Evolutionary conservation across 352 stramenopile species (phyloP).

Genomic region (Aphanomyces cochlioides): DNA sequence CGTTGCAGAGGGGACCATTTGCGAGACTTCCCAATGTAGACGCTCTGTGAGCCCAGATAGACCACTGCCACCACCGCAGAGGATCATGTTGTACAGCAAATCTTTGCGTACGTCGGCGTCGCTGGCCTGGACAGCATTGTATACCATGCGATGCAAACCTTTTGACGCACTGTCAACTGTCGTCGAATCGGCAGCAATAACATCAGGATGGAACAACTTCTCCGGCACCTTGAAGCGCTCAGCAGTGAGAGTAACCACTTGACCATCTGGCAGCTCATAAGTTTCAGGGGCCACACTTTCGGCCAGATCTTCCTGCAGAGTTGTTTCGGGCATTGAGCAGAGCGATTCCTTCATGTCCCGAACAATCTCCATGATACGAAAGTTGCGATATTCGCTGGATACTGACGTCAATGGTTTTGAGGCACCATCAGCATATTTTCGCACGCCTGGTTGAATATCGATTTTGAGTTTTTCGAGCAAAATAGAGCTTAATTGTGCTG

Average conservation of each 20-base stretch:
- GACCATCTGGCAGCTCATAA: constrained; percentile 81
- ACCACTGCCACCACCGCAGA: constrained; percentile 77
- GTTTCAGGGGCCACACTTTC: constrained; percentile 37
- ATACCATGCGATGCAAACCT: constrained; percentile 71
- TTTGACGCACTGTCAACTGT: constrained; percentile 45
- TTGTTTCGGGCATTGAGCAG: constrained; percentile 45
- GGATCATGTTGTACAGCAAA: constrained; percentile 83
- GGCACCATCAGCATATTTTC: constrained; percentile 8
- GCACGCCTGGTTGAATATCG: constrained; percentile 17
- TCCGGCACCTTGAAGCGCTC: constrained; percentile 74
- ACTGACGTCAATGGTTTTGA: constrained; percentile 42
- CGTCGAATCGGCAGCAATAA: constrained; percentile 49
- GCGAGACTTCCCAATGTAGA: constrained; percentile 69
- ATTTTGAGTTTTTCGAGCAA: constrained; percentile 33
- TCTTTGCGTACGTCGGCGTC: constrained; percentile 80
- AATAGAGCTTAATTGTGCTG: constrained; percentile 68
- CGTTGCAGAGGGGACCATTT: constrained; percentile 65
- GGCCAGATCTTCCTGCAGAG: constrained; percentile 49
- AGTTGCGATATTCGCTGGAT: constrained; percentile 68
- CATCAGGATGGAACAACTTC: constrained; percentile 63
- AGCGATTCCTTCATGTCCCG: constrained; percentile 71
- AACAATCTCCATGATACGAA: constrained; percentile 62
- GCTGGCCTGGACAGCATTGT: constrained; percentile 77
- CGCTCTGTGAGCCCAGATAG: constrained; percentile 73
- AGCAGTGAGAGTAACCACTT: constrained; percentile 53